Evolutionary conservation across 73 alveolate species (phyloP).

Genomic region (Tetrahymena thermophila): DNA sequence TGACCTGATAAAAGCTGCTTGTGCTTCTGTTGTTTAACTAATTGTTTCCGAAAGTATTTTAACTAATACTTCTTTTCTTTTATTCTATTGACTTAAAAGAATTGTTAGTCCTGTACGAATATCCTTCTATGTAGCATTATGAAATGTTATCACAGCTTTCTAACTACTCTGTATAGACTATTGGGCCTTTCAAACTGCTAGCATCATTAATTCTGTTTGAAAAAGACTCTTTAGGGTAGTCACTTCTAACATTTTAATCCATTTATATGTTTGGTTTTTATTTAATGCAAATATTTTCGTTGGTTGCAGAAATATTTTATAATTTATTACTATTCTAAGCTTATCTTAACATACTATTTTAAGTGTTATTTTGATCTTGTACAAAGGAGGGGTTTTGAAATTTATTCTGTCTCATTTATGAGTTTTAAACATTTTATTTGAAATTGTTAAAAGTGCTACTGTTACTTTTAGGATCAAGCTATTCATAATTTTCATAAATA

Average conservation of each 20-base stretch:
- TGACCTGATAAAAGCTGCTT: not conserved
- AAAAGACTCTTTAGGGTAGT: not conserved
- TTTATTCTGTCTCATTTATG: not conserved
- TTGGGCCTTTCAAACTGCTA: not conserved
- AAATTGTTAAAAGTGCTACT: not conserved
- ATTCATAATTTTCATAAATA: not conserved
- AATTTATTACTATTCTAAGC: too few species aligned
- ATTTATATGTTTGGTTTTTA: not conserved
- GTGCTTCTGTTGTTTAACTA: not conserved
- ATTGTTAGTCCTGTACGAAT: not conserved
- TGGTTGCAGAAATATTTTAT: not conserved
- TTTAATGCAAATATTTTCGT: not conserved
- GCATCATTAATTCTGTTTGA: not conserved
- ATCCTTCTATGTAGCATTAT: not conserved
- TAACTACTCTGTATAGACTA: not conserved
- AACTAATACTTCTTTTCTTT: not conserved
- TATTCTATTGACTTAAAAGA: not conserved
- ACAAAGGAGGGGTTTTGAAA: not conserved
- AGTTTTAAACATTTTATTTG: not conserved
- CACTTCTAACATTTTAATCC: not conserved
- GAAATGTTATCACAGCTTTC: not conserved
- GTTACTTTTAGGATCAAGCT: not conserved
- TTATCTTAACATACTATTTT: not conserved
- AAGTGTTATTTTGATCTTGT: not conserved
- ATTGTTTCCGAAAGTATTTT: not conserved